Base-by-base conservation (phyloP, 2,329 filamentous ascomycete genomes). In the Xylariaceae sp. region DNA sequence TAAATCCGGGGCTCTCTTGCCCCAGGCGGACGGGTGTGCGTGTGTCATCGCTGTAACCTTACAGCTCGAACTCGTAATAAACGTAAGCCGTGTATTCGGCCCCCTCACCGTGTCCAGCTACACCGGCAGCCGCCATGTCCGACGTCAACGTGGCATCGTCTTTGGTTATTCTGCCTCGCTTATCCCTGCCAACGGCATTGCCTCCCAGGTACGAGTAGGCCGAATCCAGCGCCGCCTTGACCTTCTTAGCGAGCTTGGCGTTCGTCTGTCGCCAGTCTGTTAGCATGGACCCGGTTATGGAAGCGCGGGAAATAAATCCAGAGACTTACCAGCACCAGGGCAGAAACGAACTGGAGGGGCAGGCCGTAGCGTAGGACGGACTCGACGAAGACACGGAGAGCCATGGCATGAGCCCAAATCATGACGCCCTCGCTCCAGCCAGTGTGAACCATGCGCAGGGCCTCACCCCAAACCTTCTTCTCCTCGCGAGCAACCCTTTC, bases 381-480 rank as follows among this genome's bases (percentile, higher is more conserved):
- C 79, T 99, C 94, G 26, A 99, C 94, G 72, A 97, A 99, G 26
- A 97, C 91, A 51, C 94, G 80, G 65, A 99, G 74, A 5, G 91
- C 88, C 67, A 97, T 78, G 31, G 96, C 88, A 69, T 99, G 94
- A 48, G 95, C 81, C 90, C 91, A 96, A 51, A 92, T 87, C 89
- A 96, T 96, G 62, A 96, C 90, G 59, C 87, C 87, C 74, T 99
- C 94, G 68, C 90, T 92, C 84, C 94, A 99, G 12, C 90, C 91
- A n/a, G 90, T 95, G 59, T 91, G 80, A 11, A 87, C 89, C 65
- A 96, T 79, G 61, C 91, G 82, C 67, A 99, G 72, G 2, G 91
- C 91, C 74, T 99, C 92, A 8, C 90, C 91, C 84, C 91, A 96
- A 2, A 96, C 80, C 74, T 94, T 95, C 72, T 87, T 83, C 76